A percentile compares a stretch with the other conserved stretches of the same genome.
Evolutionary conservation across 768 basidiomycete genomes (phyloP).

Genomic region (Suillus spraguei): DNA sequence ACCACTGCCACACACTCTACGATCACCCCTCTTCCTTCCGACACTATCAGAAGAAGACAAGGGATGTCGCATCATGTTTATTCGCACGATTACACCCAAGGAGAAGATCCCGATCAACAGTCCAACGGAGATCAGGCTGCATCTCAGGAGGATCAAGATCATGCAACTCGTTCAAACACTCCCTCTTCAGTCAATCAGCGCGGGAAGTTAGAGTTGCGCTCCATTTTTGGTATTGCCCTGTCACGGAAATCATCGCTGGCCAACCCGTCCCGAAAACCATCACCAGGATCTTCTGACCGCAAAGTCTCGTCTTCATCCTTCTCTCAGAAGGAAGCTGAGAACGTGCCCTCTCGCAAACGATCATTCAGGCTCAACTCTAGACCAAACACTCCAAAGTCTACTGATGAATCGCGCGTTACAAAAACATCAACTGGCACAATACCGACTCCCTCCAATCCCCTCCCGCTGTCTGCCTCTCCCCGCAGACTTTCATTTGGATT

Average conservation of each 20-base stretch:
- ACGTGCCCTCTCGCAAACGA: constrained; percentile 28
- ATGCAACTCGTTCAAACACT: constrained; percentile 28
- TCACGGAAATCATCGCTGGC: constrained; percentile 29
- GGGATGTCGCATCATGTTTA: constrained; percentile 22
- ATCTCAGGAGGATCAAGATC: constrained; percentile 24
- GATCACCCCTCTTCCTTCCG: constrained; percentile 56
- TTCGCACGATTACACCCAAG: constrained; percentile 13
- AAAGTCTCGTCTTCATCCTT: constrained; percentile 30
- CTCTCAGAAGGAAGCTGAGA: constrained; percentile 18
- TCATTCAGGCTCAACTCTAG: constrained; percentile 36
- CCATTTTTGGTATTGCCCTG: constrained; percentile 33
- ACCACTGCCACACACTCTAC: constrained; percentile 66
- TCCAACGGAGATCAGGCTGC: constrained; percentile 16
- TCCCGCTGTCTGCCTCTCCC: constrained; percentile 36
- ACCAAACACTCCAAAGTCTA: constrained; percentile 31
- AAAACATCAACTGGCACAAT: constrained; percentile 25
- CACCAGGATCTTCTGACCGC: constrained; percentile 22
- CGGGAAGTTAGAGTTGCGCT: constrained; percentile 24
- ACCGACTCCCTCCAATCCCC: constrained; percentile 31
- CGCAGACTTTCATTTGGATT: constrained; percentile 36
- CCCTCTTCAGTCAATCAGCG: constrained; percentile 26
- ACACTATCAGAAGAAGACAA: constrained; percentile 31
- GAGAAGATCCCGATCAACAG: constrained; percentile 17
- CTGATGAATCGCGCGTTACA: constrained; percentile 20
- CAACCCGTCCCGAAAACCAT: constrained; percentile 18